Evolutionary conservation across 495 filamentous ascomycete species (phyloP).

Genomic region (Talaromyces wortmannii): DNA sequence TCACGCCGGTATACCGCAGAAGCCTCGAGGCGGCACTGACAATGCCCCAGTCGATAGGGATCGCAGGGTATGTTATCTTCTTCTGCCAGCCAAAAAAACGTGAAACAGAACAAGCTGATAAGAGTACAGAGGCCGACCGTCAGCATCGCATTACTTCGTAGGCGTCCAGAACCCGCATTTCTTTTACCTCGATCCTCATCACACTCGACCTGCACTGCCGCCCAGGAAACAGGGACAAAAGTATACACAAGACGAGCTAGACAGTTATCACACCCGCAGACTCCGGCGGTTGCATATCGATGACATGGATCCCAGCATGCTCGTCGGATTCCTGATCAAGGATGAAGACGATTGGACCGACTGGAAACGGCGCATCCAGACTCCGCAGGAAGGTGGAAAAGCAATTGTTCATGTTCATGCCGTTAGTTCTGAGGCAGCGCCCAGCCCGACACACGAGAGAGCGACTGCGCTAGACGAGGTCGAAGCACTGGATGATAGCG

Average conservation of each 20-base stretch:
- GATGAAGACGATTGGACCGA: constrained; percentile 76
- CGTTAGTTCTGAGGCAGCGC: constrained; percentile 49
- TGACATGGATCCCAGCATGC: constrained; percentile 98
- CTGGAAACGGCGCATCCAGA: constrained; percentile 65
- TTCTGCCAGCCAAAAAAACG: background rate
- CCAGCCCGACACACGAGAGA: constrained; percentile 49
- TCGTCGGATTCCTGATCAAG: constrained; percentile 89
- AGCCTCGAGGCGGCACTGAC: constrained; percentile 74
- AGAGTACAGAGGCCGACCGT: constrained; percentile 73
- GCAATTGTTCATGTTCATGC: constrained; percentile 82
- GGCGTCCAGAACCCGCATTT: constrained; percentile 84
- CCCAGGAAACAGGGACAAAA: constrained; percentile 39
- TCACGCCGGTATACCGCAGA: constrained; percentile 90
- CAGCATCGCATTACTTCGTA: constrained; percentile 93
- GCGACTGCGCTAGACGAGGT: constrained; percentile 82
- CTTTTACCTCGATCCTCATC: constrained; percentile 95
- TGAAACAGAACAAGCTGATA: constrained; percentile 2
- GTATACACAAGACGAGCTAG: constrained; percentile 66
- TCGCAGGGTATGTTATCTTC: constrained; percentile 69
- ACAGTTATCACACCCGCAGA: constrained; percentile 81
- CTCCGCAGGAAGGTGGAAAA: constrained; percentile 60
- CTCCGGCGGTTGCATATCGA: constrained; percentile 73
- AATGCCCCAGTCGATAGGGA: constrained; percentile 85
- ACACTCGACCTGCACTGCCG: constrained; percentile 62
- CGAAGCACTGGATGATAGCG: constrained; percentile 73